These are phyloP conservation scores for Lasiosphaeriaceae sp. DNA, from an alignment of 495 filamentous ascomycete genomes.

Conservation along the genomic window DNA sequence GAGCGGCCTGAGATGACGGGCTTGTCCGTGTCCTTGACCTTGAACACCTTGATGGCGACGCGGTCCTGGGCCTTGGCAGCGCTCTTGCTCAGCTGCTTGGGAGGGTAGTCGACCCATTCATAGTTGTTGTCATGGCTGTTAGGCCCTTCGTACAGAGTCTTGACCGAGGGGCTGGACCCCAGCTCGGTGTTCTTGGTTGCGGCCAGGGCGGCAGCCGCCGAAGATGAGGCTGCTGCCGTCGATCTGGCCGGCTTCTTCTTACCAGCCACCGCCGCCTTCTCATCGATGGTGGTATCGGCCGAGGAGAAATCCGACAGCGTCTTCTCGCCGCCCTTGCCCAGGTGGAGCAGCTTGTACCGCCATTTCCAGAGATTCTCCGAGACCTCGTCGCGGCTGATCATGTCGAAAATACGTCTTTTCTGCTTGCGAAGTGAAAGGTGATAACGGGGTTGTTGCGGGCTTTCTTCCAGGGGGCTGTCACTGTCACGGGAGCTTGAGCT, in stretches of 20 bases:
- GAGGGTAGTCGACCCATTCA: slow-evolving; percentile 39
- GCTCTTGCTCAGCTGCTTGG: slow-evolving; percentile 31
- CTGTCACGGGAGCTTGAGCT: no score
- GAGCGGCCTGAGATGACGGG: slow-evolving; percentile 28
- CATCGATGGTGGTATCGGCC: slow-evolving; percentile 1
- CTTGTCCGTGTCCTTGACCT: slow-evolving; percentile 34
- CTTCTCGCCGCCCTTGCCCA: slow-evolving; percentile 20
- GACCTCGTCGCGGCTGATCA: slow-evolving; percentile 10
- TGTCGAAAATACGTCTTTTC: not conserved
- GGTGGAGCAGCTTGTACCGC: slow-evolving; percentile 23
- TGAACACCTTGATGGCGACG: slow-evolving; percentile 39
- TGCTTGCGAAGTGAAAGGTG: not conserved
- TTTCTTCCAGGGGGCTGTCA: not conserved
- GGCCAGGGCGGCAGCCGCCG: no score
- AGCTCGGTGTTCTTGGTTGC: slow-evolving; percentile 14
- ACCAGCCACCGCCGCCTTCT: not conserved
- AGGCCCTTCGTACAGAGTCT: slow-evolving; percentile 32
- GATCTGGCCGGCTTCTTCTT: not conserved
- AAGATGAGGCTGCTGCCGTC: not conserved
- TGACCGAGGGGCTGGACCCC: slow-evolving; percentile 17
- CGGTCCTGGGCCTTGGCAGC: slow-evolving; percentile 31
- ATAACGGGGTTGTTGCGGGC: not conserved
- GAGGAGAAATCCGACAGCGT: slow-evolving; percentile 23
- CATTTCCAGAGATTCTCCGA: slow-evolving; percentile 26
- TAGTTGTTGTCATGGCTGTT: slow-evolving; percentile 14